Base-by-base conservation (phyloP, 805 yeast species). In the Wickerhamomyces rabaulensis region DNA sequence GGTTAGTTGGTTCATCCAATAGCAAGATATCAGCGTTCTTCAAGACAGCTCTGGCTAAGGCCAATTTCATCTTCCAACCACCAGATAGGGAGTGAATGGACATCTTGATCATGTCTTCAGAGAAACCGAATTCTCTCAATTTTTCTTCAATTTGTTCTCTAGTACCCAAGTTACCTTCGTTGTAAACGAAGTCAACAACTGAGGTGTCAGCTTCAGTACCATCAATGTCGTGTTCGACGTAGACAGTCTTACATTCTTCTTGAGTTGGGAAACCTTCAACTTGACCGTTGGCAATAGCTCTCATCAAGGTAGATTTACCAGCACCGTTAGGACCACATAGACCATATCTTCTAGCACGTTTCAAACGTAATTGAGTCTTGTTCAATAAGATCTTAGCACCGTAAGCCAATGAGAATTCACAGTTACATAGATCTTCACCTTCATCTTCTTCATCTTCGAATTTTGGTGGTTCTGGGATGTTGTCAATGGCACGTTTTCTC, bases 61-160 rank as follows among this genome's bases (percentile, higher is more conserved):
- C 98, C 74, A 92, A 84, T 79, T 94, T 94, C 99, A 92, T 92
- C 85, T 94, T 94, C 99, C 99, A 92, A 84, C 99, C 99, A 85
- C 99, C 99, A 68, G 99, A 94, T 64, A 94, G 82, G 57, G 97
- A 87, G 68, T 89, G 82, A 72, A 92, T 92, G 68, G 97, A 95
- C 95, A 86, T 87, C 56, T 67, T 69, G 67, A 86, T 82, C 97
- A 92, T 94, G 68, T 84, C 96, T 51, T 88, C 92, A 63, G 94
- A 65, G 91, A 94, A 94, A 67, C 83, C 82, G 80, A 94, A 92
- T 76, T 90, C 97, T 54, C 71, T 74, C 72, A 94, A 84, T 72
- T 90, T 87, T 56, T 70, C 79, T 59, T 68, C 74, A 61, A 88
- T 88, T 52, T 71, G 80, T 61, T 84, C 96, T 62, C 68, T 76